Base-by-base conservation (phyloP, 1,284 basidiomycete genomes). In the Waitea zeae region DNA sequence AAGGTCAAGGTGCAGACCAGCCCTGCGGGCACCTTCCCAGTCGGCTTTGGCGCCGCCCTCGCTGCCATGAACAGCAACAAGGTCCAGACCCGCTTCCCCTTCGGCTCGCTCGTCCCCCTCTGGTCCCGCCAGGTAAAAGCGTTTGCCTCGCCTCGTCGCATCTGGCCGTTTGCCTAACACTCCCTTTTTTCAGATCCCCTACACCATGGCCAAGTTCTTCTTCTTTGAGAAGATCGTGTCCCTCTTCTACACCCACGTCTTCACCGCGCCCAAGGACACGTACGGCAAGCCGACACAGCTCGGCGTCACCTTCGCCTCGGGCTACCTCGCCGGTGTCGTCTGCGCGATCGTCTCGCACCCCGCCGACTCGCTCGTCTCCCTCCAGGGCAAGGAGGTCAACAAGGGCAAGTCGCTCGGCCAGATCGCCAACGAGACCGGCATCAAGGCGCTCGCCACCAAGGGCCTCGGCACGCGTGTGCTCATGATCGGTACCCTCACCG, bases 161-260 rank as follows among this genome's bases (percentile, higher is more conserved):
- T n/a, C 1, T 20, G 3, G 11, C 6, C n/a, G 12, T 18, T 12
- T 5, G 3, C 14, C n/a, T 37, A 9, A n/a, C n/a, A 34, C 29
- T 3, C 38, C 6, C 14, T 19, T 17, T 22, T n/a, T 39, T 4
- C 36, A 81, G 75, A 82, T 84, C 48, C 80, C 80, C 29, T 84
- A 84, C 59, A 84, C 80, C 42, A 83, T 84, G 80, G 78, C 80
- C 58, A 84, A 84, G 56, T 84, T 84, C 69, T 78, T 65, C 70
- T 79, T 75, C 70, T 84, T 74, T 52, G 80, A 84, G 55, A 71
- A 71, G 63, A 81, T 79, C 45, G 80, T 74, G 47, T 58, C 67
- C 45, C 44, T 75, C 42, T 83, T 84, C 66, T 84, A 84, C 60
- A 73, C 66, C 35, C 66, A 74, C 49, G 69, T 78, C 50, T 73